Evolutionary conservation across 2,329 filamentous ascomycete species (phyloP).

Genomic region (Neofusicoccum sp.): DNA sequence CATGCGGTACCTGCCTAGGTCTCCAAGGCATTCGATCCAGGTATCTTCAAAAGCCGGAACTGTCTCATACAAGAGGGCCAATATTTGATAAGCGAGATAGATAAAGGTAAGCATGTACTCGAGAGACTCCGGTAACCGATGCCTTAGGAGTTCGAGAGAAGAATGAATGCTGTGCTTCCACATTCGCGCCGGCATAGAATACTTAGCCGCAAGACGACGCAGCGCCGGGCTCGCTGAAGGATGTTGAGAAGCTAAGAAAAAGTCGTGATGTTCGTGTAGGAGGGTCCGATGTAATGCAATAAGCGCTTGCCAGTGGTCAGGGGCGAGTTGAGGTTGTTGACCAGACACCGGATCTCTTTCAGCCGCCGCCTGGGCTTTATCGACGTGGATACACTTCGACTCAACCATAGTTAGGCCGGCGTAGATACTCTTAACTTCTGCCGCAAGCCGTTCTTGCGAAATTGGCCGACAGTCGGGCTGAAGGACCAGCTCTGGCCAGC

Average conservation of each 20-base stretch:
- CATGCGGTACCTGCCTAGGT: slow-evolving; percentile 84
- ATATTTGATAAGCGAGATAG: slow-evolving; percentile 86
- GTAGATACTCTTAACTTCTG: slow-evolving; percentile 83
- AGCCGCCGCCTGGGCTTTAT: slow-evolving; percentile 61
- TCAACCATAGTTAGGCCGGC: slow-evolving; percentile 84
- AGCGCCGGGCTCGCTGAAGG: slow-evolving; percentile 73
- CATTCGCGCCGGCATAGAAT: slow-evolving; percentile 90
- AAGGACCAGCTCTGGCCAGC: slow-evolving; percentile 47
- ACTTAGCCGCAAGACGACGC: slow-evolving; percentile 71
- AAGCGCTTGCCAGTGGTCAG: slow-evolving; percentile 80
- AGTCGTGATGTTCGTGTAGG: slow-evolving; percentile 67
- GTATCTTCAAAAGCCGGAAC: slow-evolving; percentile 81
- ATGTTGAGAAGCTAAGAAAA: slow-evolving; percentile 82
- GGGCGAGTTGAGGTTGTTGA: slow-evolving; percentile 46
- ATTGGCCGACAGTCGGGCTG: slow-evolving; percentile 70
- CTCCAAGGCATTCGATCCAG: slow-evolving; percentile 91
- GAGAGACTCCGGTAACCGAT: slow-evolving; percentile 72
- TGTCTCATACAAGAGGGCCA: slow-evolving; percentile 83
- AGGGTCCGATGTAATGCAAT: slow-evolving; percentile 80
- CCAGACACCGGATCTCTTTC: slow-evolving; percentile 54
- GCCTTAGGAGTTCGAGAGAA: slow-evolving; percentile 69
- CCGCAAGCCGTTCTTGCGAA: slow-evolving; percentile 74
- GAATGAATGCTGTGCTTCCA: slow-evolving; percentile 91
- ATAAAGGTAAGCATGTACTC: slow-evolving; percentile 94
- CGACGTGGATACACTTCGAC: slow-evolving; percentile 81